phyloP scores from a whole-genome alignment of 2,329 filamentous ascomycete genomes.

The Xylaria multiplex region DNA sequence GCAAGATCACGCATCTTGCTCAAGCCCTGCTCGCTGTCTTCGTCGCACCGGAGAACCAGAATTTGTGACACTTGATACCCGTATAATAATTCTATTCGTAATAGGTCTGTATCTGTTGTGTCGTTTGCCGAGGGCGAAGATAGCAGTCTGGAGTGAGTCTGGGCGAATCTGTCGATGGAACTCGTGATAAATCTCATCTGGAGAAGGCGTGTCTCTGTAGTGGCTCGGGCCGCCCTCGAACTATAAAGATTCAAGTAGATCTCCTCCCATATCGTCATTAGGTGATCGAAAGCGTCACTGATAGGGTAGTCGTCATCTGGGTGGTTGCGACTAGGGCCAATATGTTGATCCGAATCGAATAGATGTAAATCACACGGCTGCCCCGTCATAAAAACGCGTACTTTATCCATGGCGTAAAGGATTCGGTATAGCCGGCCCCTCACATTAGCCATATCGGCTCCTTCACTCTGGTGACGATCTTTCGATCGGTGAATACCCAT shows the following conservation, averaged over 20 bases:
- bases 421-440: slow-evolving; percentile 37
- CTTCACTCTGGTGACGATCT: neutral
- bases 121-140: neutral
- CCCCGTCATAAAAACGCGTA: slow-evolving; percentile 40
- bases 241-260: slow-evolving; percentile 39
- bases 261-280: slow-evolving; percentile 41
- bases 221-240: slow-evolving; percentile 22
- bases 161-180: slow-evolving; percentile 27
- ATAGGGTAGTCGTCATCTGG: slow-evolving; percentile 15
- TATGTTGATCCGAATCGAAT: slow-evolving; percentile 37
- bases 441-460: slow-evolving; percentile 1
- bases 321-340: slow-evolving; percentile 11
- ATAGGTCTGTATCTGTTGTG: slow-evolving; percentile 15
- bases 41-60: slow-evolving; percentile 35
- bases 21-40: slow-evolving; percentile 24
- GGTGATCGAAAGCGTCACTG: slow-evolving; percentile 33
- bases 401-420: slow-evolving; percentile 39
- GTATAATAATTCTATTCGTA: slow-evolving; percentile 36
- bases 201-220: slow-evolving; percentile 17
- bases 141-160: slow-evolving; percentile 29
- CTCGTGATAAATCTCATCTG: slow-evolving; percentile 28
- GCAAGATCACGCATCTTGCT: slow-evolving; percentile 28
- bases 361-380: slow-evolving; percentile 38
- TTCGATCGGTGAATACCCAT: slow-evolving; percentile 38
- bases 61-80: slow-evolving; percentile 40